Base-by-base conservation (phyloP, 306 rosid genomes). In the Lotus japonicus region DNA sequence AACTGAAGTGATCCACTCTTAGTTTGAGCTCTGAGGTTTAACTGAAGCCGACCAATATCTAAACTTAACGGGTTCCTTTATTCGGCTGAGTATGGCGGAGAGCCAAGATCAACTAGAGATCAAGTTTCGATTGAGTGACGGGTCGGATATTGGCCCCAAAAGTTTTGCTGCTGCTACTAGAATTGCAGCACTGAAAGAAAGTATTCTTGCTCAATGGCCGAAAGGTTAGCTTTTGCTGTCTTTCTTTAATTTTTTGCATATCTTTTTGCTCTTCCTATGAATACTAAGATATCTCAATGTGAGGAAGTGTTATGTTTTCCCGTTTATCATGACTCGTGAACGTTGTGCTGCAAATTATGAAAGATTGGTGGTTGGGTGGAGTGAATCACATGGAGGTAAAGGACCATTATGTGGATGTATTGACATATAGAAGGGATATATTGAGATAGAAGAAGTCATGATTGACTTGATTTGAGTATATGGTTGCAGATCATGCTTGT, bases 121-220 rank as follows among this genome's bases (percentile, higher is more conserved):
- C 84, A 91, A 86, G 82, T 91, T 91, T 80, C 74, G 84, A 69
- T 77, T 91, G 80, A 88, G 81, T 21, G 97, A 91, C 80, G 97
- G 94, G 63, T 82, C 96, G 0, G 94, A 88, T 86, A 91, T 91
- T 48, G 96, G 97, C 70, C 97, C 97, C 50, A 82, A 72, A 77
- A 83, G 78, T 46, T 91, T 80, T 84, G 80, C 96, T 72, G 73
- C 87, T 76, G 91, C 96, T 49, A 85, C n/a, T n/a, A n/a, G n/a
- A n/a, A n/a, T n/a, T n/a, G n/a, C n/a, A n/a, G n/a, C n/a, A n/a
- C n/a, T n/a, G 84, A 91, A 91, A 74, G 94, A 91, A 83, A 86
- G 81, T 62, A 71, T 91, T 78, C 87, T 91, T 79, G 81, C 91
- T 26, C 94, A 88, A 53, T 91, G 97, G 97, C 97, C 97, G 64